Evolutionary conservation across 129 eudicot species (phyloP).

Genomic region (Artemisia tridentata): DNA sequence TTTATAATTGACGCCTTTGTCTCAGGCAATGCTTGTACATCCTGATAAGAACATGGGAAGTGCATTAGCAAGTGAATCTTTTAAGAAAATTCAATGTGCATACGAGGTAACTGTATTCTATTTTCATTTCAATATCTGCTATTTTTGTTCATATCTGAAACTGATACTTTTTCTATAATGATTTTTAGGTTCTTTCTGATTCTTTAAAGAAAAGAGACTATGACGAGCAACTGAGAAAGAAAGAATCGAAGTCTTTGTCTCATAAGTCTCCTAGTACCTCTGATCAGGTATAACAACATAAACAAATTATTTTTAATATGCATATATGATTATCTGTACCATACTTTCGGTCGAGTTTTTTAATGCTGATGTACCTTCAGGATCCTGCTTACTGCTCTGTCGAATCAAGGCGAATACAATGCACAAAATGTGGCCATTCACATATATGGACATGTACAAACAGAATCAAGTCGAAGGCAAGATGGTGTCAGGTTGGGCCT

Average conservation of each 20-base stretch:
- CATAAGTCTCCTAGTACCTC: constrained; percentile 74
- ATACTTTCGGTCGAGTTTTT: not conserved
- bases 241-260: constrained; percentile 61
- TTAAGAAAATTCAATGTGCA: constrained; percentile 94
- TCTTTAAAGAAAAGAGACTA: constrained; percentile 83
- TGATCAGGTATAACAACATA: constrained; percentile 50
- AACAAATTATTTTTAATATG: not conserved
- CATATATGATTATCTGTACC: not conserved
- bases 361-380: constrained; percentile 3
- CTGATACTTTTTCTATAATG: constrained; percentile 11
- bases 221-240: constrained; percentile 86
- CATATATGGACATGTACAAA: constrained; percentile 97
- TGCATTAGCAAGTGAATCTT: constrained; percentile 90
- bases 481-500: constrained; percentile 94
- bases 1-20: not conserved
- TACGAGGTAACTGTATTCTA: constrained; percentile 54
- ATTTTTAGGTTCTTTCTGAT: constrained; percentile 87
- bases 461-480: constrained; percentile 83
- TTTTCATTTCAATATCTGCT: not conserved
- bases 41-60: constrained; percentile 99
- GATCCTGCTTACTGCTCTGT: constrained; percentile 59
- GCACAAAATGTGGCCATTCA: constrained; percentile 95
- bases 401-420: constrained; percentile 96
- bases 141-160: constrained; percentile 4
- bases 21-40: constrained; percentile 96